A percentile compares a stretch with the other conserved stretches of the same genome.
Evolutionary conservation across 2,329 filamentous ascomycete genomes (phyloP).

Genomic region (Fonsecaea monophora): DNA sequence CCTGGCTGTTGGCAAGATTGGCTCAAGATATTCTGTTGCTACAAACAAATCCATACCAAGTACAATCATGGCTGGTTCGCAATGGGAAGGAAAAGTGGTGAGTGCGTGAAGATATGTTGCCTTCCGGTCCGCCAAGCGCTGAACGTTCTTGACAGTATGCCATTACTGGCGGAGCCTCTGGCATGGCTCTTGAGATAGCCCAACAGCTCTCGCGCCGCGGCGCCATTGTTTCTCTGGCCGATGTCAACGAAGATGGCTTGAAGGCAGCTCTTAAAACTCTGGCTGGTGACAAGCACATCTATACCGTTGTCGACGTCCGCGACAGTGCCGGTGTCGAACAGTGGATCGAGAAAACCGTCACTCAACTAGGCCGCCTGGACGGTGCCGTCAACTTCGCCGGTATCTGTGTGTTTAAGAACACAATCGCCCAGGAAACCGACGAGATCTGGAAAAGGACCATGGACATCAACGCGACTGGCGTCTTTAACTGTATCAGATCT

Average conservation of each 20-base stretch:
- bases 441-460: constrained; percentile 53
- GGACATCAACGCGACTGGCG: constrained; percentile 55
- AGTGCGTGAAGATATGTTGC: no score
- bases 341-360: constrained; percentile 24
- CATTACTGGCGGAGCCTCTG: constrained; percentile 45
- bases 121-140: no score
- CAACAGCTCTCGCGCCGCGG: constrained; percentile 53
- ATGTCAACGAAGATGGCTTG: constrained; percentile 51
- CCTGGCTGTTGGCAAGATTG: no score
- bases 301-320: constrained; percentile 25
- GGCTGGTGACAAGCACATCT: constrained; percentile 15
- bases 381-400: constrained; percentile 30
- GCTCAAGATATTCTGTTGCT: no score
- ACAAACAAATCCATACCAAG: no score
- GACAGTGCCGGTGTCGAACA: constrained; percentile 18
- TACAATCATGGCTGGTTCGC: no score
- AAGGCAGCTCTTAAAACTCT: constrained; percentile 39
- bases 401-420: constrained; percentile 39
- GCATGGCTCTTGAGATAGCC: constrained; percentile 60
- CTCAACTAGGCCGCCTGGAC: constrained; percentile 22
- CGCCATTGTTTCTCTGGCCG: constrained; percentile 57
- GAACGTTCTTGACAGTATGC: no score
- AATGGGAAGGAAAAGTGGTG: no score
- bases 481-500: constrained; percentile 60
- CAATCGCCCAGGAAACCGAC: constrained; percentile 46